Percentiles rank a stretch among this genome's conserved stretches.
Conservation (phyloP, 768 basidiomycete species). For the Dentipellis fragilis region DNA sequence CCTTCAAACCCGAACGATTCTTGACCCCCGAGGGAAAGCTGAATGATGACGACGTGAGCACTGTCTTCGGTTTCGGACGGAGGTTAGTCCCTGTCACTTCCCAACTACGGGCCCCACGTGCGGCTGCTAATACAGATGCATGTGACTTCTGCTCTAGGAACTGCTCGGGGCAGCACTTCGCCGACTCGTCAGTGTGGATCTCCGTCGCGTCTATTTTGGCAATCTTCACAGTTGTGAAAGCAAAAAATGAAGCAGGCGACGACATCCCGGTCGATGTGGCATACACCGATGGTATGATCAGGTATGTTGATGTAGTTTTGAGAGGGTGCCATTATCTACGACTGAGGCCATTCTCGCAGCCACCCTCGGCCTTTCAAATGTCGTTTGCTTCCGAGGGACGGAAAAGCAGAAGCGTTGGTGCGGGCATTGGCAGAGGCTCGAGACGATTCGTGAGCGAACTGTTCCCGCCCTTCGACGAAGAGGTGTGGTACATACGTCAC, state of each 20-base stretch:
- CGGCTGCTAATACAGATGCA: background rate
- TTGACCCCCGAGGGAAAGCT: background rate
- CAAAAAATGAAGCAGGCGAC: background rate
- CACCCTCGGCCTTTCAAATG: background rate
- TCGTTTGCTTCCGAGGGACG: background rate
- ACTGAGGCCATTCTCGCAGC: background rate
- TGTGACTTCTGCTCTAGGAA: too few species aligned
- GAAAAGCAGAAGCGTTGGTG: background rate
- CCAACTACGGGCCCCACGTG: too few species aligned
- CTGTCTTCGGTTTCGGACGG: background rate
- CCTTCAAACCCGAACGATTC: background rate
- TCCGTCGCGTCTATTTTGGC: background rate
- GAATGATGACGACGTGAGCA: background rate
- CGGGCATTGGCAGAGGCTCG: too few species aligned
- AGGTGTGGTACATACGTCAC: too few species aligned
- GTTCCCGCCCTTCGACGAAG: too few species aligned
- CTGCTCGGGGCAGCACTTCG: conserved; percentile 11
- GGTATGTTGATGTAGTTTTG: background rate
- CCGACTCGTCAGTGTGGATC: conserved; percentile 5
- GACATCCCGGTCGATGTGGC: background rate
- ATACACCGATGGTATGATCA: background rate
- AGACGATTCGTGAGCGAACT: too few species aligned
- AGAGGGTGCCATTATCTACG: background rate
- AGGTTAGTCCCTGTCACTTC: background rate
- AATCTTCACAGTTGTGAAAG: background rate